phyloP scores from a whole-genome alignment of 495 filamentous ascomycete genomes.

The Aspergillus olivimuriae region DNA sequence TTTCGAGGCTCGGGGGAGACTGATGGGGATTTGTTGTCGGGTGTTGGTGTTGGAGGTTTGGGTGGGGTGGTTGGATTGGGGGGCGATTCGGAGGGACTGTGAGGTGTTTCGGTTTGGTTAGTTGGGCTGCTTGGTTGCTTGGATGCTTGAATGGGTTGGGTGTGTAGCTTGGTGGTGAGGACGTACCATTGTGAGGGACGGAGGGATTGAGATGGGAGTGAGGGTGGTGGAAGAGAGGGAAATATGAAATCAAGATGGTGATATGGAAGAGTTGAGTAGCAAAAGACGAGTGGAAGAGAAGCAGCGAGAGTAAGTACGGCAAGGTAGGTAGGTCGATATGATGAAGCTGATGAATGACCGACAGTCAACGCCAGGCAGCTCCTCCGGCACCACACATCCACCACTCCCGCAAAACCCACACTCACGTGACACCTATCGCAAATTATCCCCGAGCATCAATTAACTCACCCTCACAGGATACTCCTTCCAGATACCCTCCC shows the following conservation, averaged over 20 bases:
- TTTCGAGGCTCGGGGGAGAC: constrained; percentile 37
- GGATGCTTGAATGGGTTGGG: background rate
- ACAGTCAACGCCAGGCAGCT: constrained; percentile 24
- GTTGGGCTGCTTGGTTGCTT: background rate
- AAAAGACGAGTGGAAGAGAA: background rate
- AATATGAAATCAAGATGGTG: background rate
- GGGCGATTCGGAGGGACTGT: constrained; percentile 85
- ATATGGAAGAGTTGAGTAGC: background rate
- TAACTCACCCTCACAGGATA: background rate
- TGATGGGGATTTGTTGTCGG: constrained; percentile 24
- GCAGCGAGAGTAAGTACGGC: constrained; percentile 9
- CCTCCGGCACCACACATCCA: constrained; percentile 19
- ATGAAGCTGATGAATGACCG: constrained; percentile 6
- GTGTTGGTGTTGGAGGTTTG: constrained; percentile 52
- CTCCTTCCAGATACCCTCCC: background rate
- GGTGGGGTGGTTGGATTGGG: constrained; percentile 52
- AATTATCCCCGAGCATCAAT: constrained; percentile 9
- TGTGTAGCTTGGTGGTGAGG: background rate
- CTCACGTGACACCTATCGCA: constrained; percentile 21
- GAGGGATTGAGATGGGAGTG: too few relatives aligned
- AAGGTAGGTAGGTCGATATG: constrained; percentile 15
- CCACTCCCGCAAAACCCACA: constrained; percentile 19
- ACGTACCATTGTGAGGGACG: too few relatives aligned
- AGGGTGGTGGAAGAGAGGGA: too few relatives aligned
- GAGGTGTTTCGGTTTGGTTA: constrained; percentile 1